Evolutionary conservation across 202 grass and related monocot genomes (phyloP).

Genomic region (Digitaria exilis): DNA sequence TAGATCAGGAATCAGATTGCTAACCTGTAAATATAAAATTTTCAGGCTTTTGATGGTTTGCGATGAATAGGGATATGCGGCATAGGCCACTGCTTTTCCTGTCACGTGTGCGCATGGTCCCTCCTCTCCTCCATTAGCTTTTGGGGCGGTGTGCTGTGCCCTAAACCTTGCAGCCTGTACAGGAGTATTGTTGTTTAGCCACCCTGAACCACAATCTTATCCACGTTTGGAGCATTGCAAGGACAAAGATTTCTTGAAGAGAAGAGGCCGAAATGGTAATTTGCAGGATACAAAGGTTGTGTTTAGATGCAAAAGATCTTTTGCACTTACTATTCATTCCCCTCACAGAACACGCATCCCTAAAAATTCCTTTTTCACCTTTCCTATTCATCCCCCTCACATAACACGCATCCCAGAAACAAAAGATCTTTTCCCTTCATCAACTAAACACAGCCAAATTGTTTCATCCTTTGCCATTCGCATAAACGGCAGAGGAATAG

Average conservation of each 20-base stretch:
- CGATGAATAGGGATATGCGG: no score
- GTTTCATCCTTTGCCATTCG: background rate
- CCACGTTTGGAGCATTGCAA: background rate
- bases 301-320: no score
- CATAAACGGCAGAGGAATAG: background rate
- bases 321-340: no score
- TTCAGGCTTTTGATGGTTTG: constrained; percentile 18
- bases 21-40: background rate
- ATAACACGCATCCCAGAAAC: no score
- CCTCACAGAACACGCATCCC: no score
- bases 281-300: no score
- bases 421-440: no score
- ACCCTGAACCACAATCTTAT: background rate
- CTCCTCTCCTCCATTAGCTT: background rate
- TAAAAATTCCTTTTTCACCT: no score
- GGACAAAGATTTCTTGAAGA: background rate
- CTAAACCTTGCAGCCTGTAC: background rate
- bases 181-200: background rate
- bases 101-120: constrained; percentile 32
- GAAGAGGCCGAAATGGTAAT: background rate
- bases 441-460: no score
- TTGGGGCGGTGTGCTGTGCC: background rate
- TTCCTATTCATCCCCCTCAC: no score
- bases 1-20: background rate
- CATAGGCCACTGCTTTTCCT: no score